Evolutionary conservation across 257 asterid genomes (phyloP).

Genomic region (Nicotiana obtusifolia): DNA sequence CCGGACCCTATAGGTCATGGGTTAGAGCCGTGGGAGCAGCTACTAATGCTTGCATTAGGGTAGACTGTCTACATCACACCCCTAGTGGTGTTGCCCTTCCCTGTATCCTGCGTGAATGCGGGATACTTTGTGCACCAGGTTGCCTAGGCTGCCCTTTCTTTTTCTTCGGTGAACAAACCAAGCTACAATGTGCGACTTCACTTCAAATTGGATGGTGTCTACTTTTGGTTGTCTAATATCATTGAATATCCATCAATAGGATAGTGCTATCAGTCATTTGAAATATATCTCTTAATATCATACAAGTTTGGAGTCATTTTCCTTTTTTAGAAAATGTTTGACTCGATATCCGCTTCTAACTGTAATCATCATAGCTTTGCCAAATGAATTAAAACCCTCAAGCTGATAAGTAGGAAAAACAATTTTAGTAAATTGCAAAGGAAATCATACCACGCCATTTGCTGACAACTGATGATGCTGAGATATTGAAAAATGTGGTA

Average conservation of each 20-base stretch:
- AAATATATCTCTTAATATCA: neutral
- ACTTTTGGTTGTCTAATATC: neutral
- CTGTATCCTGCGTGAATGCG: too few species aligned
- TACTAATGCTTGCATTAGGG: too few species aligned
- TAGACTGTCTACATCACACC: too few species aligned
- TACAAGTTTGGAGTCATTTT: neutral
- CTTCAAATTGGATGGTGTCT: neutral
- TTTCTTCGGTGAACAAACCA: neutral
- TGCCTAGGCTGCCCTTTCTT: too few species aligned
- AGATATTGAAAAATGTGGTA: slow-evolving; percentile 95
- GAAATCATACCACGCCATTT: slow-evolving; percentile 92
- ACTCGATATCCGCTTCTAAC: neutral
- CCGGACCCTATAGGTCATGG: neutral
- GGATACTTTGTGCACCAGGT: too few species aligned
- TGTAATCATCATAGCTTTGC: neutral
- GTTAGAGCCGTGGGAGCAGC: too few species aligned
- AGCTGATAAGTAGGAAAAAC: neutral
- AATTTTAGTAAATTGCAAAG: neutral
- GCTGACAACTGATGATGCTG: slow-evolving; percentile 98
- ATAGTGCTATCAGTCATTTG: neutral
- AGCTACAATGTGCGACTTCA: neutral
- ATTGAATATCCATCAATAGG: neutral
- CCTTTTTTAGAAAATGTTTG: neutral
- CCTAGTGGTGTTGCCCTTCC: too few species aligned
- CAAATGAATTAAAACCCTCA: neutral